Base-by-base conservation (phyloP, 2,329 filamentous ascomycete species). In the Fusarium lateritium region DNA sequence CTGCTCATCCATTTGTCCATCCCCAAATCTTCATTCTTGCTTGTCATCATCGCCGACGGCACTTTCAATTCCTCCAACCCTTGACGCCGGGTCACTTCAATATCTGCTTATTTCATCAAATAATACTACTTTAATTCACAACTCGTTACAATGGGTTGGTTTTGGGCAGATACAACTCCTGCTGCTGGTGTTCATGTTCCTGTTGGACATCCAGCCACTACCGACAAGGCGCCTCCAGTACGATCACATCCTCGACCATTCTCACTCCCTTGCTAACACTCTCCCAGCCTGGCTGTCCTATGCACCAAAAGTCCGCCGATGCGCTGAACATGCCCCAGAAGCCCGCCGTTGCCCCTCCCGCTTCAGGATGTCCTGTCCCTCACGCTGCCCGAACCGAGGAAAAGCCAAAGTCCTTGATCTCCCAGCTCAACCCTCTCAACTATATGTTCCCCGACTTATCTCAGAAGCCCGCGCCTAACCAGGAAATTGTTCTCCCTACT, bases 401-500 rank as follows among this genome's bases (percentile, higher is more conserved):
- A 40, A 76, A 83, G 65, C 73, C 80, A 39, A 80, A 81, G 62
- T 86, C 85, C 2, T 76, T 85, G 21, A 77, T 89, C 11, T 88
- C 87, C 5, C 86, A 85, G 74, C 81, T 89, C 55, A 89, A 89
- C 75, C 87, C 87, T 7, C 86, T 99, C 54, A 99, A 99, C 83
- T 98, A 95, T 85, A 99, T 99, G 95, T 97, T 97, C 79, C 85
- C 88, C 40, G 89, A 91, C 65, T 85, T 98, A 45, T 95, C 94
- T 8, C 95, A 98, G 81, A 87, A 89, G 31, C 92, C 88, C 49
- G 89, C 93, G 4, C 84, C 89, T 0, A 84, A 92, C 67, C 96
- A 99, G 80, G 86, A 88, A 6, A 81, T 92, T 26, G 83, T 86
- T 24, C 88, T 99, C 2, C 92, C 94, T 1, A 92, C 94, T 3